Evolutionary conservation across 2,329 filamentous ascomycete species (phyloP).

Genomic region (Fusarium robinianum): DNA sequence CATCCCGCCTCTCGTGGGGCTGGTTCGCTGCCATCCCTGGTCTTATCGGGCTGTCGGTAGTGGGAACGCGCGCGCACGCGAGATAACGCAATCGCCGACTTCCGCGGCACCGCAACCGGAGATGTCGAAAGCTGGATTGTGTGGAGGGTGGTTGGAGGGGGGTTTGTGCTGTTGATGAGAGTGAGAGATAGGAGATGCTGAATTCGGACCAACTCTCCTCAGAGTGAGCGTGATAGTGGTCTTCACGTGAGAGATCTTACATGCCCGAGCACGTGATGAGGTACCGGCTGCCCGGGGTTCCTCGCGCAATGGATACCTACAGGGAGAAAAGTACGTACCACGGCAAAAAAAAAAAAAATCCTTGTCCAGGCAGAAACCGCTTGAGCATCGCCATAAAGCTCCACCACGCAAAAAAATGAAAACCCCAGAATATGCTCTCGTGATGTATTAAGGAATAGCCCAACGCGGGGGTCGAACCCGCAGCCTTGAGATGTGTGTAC

Average conservation of each 20-base stretch:
- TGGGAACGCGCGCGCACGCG: conserved; percentile 5
- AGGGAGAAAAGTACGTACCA: background rate
- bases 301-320: too few relatives aligned
- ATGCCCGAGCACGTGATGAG: too few relatives aligned
- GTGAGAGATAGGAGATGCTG: conserved; percentile 29
- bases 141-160: conserved; percentile 8
- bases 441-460: conserved; percentile 21
- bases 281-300: too few relatives aligned
- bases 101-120: conserved; percentile 38
- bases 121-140: conserved; percentile 28
- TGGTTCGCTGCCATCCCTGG: conserved; percentile 4
- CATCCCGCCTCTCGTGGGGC: conserved; percentile 37
- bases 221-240: too few relatives aligned
- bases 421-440: conserved; percentile 28
- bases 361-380: too few relatives aligned
- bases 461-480: conserved; percentile 56
- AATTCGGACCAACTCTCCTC: too few relatives aligned
- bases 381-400: too few relatives aligned
- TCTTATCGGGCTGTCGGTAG: conserved; percentile 36
- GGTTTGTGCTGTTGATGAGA: too few relatives aligned
- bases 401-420: conserved; percentile 11
- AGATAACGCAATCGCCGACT: conserved; percentile 34
- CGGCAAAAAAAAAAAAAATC: background rate
- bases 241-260: too few relatives aligned
- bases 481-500: conserved; percentile 54